A percentile compares a stretch with the other conserved stretches of the same genome.
These are phyloP conservation scores for Adenanthera pavonina DNA, from an alignment of 306 rosid genomes.

Conservation along the genomic window DNA sequence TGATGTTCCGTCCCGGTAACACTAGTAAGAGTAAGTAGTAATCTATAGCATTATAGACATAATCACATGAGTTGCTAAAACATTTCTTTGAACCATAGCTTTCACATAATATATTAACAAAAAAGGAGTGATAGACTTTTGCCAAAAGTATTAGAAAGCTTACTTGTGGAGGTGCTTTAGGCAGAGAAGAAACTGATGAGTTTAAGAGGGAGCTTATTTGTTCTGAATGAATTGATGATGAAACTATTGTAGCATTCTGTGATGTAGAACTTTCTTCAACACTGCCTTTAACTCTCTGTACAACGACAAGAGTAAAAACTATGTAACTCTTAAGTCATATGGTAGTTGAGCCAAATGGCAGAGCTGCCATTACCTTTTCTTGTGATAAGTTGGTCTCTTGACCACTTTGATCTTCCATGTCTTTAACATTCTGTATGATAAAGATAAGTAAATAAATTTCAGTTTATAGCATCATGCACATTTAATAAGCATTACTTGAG, in stretches of 20 bases:
- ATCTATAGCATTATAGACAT: too few species aligned
- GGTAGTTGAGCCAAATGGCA: not conserved
- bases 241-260: not conserved
- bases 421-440: not conserved
- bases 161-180: constrained; percentile 24
- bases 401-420: not conserved
- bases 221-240: not conserved
- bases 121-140: too few species aligned
- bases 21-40: too few species aligned
- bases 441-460: not conserved
- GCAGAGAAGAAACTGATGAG: not conserved
- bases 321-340: not conserved
- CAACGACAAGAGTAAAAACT: not conserved
- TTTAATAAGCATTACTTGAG: too few species aligned
- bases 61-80: too few species aligned
- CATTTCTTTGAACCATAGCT: too few species aligned
- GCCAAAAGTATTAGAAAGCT: not conserved
- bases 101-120: too few species aligned
- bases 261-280: not conserved
- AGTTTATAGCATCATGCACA: not conserved
- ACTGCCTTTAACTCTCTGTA: not conserved
- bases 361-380: not conserved
- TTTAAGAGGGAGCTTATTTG: not conserved
- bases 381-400: not conserved
- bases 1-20: too few species aligned